phyloP scores from a whole-genome alignment of 2,329 filamentous ascomycete species.

The Dothiorella sarmentorum region DNA sequence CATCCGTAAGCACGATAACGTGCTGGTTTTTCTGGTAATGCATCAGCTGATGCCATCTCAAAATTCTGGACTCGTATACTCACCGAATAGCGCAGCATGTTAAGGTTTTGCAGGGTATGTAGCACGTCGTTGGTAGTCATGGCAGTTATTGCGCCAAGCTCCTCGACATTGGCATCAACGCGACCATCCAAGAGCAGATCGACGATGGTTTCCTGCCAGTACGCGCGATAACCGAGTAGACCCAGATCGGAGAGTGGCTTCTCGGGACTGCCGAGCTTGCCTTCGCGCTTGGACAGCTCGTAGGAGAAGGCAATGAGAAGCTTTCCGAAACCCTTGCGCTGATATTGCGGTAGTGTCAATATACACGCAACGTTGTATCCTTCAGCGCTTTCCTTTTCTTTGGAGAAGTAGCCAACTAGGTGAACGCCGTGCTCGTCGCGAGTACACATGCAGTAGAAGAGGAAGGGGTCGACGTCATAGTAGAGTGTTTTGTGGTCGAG shows the following conservation, averaged over 20 bases:
- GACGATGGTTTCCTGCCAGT: conserved; percentile 94
- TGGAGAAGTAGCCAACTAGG: conserved; percentile 98
- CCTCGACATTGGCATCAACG: conserved; percentile 78
- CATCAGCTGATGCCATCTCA: not conserved
- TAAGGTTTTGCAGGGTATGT: conserved; percentile 87
- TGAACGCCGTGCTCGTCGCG: conserved; percentile 87
- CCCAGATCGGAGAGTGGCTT: conserved; percentile 94
- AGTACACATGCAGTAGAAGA: conserved; percentile 97
- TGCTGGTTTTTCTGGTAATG: conserved; percentile 74
- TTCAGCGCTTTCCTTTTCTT: conserved; percentile 95
- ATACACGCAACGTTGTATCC: conserved; percentile 99
- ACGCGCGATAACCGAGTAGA: conserved; percentile 89
- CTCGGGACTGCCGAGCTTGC: conserved; percentile 91
- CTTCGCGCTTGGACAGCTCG: conserved; percentile 91
- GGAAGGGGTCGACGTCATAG: conserved; percentile 98
- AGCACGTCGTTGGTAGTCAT: conserved; percentile 99
- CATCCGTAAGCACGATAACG: conserved; percentile 87
- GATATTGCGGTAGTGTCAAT: conserved; percentile 90
- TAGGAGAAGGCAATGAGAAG: conserved; percentile 97
- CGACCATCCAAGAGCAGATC: conserved; percentile 71
- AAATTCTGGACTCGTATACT: conserved; percentile 22
- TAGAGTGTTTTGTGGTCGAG: conserved; percentile 97
- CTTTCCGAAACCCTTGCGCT: conserved; percentile 89
- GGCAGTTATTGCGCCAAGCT: conserved; percentile 71
- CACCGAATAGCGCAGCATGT: conserved; percentile 88